Evolutionary conservation across 2,329 filamentous ascomycete genomes (phyloP), one percentile per base, ranked within the genome.

Genomic region (Fusarium sp.): DNA sequence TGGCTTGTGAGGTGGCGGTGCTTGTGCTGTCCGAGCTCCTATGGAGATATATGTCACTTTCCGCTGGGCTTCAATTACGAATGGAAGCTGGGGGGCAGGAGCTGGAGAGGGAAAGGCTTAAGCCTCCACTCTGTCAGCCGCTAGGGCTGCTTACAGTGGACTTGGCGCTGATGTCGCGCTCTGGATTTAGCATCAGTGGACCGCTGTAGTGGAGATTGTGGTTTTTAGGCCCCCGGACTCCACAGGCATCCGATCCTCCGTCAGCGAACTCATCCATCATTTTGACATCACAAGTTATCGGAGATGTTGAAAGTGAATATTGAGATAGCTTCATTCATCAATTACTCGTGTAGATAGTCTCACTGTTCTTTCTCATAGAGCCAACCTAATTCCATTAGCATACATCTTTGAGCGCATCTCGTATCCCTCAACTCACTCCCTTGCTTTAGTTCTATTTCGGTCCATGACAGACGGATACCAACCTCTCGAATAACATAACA

Each of bases 171-270:
- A 40, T 67, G 45, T 26, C 36, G n/a, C 21, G 49, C 39, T 36
- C 62, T 69, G 53, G 28, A 57, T 70, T 70, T 70, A 69, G 67
- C 26, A 67, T 67, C 42, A 57, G 49, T 51, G 40, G 51, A 34
- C 51, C 44, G 34, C 43, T 50, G 24, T 42, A 21, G 49, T 52
- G 58, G 60, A n/a, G 39, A 56, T 33, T 40, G 21, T 54, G 42
- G 43, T 19, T n/a, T 49, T 19, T 31, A 46, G 44, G 24, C 36
- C 42, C 47, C 38, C 28, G 47, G n/a, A 44, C 42, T 36, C 22
- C 42, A 44, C 42, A 10, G 21, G 40, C 40, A 24, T 43, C 47
- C 34, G 26, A 45, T 34, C n/a, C 34, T 38, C 42, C 28, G 6
- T 33, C 15, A 47, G 40, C 24, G 28, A 28, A 24, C 15, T 26